Conservation (phyloP, 352 stramenopile species). For the Thraustochytrium striatum region DNA sequence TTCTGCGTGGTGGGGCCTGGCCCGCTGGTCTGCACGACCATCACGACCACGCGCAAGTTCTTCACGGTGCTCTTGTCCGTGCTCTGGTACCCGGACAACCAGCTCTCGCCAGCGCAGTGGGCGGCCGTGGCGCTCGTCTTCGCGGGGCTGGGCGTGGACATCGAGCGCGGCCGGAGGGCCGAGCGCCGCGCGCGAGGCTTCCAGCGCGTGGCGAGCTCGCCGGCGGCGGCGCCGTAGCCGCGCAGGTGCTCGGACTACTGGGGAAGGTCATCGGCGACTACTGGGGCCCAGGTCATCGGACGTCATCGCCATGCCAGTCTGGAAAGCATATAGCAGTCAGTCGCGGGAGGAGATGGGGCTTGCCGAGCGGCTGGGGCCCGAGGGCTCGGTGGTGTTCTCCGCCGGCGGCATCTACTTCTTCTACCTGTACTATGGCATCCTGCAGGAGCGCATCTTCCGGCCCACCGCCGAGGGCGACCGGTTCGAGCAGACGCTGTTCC, state of each 20-base stretch:
- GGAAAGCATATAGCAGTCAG: no score
- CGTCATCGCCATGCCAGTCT: no score
- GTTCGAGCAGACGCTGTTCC: constrained; percentile 79
- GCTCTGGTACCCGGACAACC: constrained; percentile 55
- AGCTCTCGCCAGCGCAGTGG: constrained; percentile 58
- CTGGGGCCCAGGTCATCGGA: no score
- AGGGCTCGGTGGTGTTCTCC: constrained; percentile 1
- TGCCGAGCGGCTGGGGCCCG: no score
- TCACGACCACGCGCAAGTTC: constrained; percentile 99
- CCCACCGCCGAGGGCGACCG: constrained; percentile 62
- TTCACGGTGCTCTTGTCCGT: constrained; percentile 98
- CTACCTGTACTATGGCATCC: constrained; percentile 46
- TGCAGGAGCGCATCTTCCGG: constrained; percentile 49
- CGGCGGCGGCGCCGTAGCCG: no score
- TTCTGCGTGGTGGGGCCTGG: constrained; percentile 96
- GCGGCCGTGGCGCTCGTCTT: constrained; percentile 79
- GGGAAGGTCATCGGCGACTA: no score
- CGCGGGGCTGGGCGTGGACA: constrained; percentile 57
- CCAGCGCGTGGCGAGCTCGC: no score
- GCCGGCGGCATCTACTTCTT: constrained; percentile 18
- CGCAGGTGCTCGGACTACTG: no score
- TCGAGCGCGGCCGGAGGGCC: no score
- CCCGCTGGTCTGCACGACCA: constrained; percentile 87
- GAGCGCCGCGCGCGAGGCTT: no score
- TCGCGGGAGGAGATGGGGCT: no score